Evolutionary conservation across 139 green algal genomes (phyloP).

Genomic region (Micractinium sp.): DNA sequence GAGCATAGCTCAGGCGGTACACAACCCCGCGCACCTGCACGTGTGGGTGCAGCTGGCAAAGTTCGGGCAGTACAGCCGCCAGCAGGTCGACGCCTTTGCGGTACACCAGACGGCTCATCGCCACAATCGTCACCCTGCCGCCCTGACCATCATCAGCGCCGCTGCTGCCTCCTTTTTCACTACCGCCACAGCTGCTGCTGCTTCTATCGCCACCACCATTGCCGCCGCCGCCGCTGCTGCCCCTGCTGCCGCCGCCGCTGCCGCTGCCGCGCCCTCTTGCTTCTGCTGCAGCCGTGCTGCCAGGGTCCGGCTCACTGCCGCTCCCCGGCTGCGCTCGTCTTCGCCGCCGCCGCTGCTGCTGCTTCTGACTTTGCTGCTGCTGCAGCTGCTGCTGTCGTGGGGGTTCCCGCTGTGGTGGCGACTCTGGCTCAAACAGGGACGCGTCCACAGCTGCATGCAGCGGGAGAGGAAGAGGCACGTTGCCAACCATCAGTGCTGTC

Average conservation of each 20-base stretch:
- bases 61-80: conserved; percentile 80
- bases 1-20: not conserved
- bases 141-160: not conserved
- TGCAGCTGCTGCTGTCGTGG: not conserved
- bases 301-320: not conserved
- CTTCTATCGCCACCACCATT: not conserved
- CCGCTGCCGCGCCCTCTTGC: not conserved
- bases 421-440: conserved; percentile 73
- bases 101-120: conserved; percentile 92
- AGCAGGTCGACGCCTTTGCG: conserved; percentile 96
- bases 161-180: conserved; percentile 38
- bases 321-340: conserved; percentile 21
- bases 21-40: conserved; percentile 67
- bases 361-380: not conserved
- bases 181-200: not conserved
- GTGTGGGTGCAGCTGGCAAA: conserved; percentile 72
- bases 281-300: not conserved
- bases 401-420: not conserved
- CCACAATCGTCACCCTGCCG: conserved; percentile 71
- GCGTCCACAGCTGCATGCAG: conserved; percentile 80
- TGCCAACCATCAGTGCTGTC: not conserved
- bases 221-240: not conserved
- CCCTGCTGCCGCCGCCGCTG: not conserved
- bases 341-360: not conserved
- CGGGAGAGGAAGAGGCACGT: no score